These are phyloP conservation scores for Ceratocystis huliohia DNA, from an alignment of 2,329 filamentous ascomycete genomes.

Conservation along the genomic window DNA sequence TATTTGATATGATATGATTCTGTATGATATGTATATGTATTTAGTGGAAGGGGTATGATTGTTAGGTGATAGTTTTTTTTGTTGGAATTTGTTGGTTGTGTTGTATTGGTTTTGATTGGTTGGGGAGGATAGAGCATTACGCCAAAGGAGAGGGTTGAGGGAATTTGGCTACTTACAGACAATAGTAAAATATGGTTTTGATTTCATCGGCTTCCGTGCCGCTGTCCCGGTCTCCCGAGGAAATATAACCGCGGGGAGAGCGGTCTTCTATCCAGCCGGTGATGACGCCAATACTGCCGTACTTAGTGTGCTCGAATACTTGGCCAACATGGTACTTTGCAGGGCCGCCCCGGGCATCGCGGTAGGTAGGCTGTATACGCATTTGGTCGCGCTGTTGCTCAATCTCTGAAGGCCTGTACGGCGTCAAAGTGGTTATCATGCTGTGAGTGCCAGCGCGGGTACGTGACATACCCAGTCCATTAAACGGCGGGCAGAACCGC, in stretches of 20 bases:
- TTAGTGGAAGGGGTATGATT: too few relatives aligned
- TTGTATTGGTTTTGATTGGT: too few relatives aligned
- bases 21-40: too few relatives aligned
- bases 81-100: too few relatives aligned
- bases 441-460: slow-evolving; percentile 15
- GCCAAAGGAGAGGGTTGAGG: too few relatives aligned
- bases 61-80: too few relatives aligned
- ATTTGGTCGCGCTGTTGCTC: slow-evolving; percentile 33
- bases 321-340: slow-evolving; percentile 57
- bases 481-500: slow-evolving; percentile 12
- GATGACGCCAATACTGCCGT: slow-evolving; percentile 67
- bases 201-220: slow-evolving; percentile 38
- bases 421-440: slow-evolving; percentile 22
- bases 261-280: slow-evolving; percentile 63
- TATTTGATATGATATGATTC: too few relatives aligned
- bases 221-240: neutral
- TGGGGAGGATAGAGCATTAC: neutral
- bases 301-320: slow-evolving; percentile 70
- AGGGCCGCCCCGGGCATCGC: neutral
- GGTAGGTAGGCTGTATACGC: slow-evolving; percentile 24
- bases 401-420: slow-evolving; percentile 26
- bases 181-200: slow-evolving; percentile 62
- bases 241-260: neutral
- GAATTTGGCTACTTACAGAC: slow-evolving; percentile 51
- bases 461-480: neutral